Conservation (phyloP, 1,284 basidiomycete species). For the Fomitopsis palustris region DNA sequence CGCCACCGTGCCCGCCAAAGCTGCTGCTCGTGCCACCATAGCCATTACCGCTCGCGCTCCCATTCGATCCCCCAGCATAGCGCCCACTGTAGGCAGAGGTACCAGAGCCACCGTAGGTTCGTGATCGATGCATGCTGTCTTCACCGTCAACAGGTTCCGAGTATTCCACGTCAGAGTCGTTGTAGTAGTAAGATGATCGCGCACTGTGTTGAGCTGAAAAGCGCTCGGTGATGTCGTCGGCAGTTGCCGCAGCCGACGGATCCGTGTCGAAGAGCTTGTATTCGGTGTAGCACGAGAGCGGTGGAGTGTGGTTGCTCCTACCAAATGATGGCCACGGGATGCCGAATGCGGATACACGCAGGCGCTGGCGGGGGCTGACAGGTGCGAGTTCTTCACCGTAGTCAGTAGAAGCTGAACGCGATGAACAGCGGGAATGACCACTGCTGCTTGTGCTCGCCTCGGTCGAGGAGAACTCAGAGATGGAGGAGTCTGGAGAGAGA, state of each 20-base stretch:
- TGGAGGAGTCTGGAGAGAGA: constrained; percentile 12
- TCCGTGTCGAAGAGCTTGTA: constrained; percentile 11
- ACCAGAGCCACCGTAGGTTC: constrained; percentile 1
- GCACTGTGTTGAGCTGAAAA: constrained; percentile 1
- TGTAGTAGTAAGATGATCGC: constrained; percentile 5
- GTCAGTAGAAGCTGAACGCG: constrained; percentile 17
- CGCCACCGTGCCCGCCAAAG: constrained; percentile 18
- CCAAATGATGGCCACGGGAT: constrained; percentile 22
- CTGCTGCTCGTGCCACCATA: constrained; percentile 13
- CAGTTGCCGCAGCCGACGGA: constrained; percentile 4
- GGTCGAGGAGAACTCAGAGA: constrained; percentile 11
- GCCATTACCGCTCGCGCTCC: constrained; percentile 29
- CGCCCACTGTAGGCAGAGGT: constrained; percentile 7
- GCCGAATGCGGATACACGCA: constrained; percentile 16
- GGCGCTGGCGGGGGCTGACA: constrained; percentile 11
- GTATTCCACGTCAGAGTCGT: constrained; percentile 3
- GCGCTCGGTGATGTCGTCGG: constrained; percentile 7
- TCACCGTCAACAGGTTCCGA: constrained; percentile 11
- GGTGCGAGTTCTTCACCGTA: constrained; percentile 16
- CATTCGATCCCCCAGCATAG: constrained; percentile 12
- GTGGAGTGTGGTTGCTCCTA: constrained; percentile 5
- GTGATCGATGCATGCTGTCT: constrained; percentile 6
- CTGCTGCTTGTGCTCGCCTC: constrained; percentile 3
- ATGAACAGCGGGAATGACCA: constrained; percentile 13
- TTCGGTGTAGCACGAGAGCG: constrained; percentile 12